Evolutionary conservation across 2,329 filamentous ascomycete species (phyloP).

Genomic region (Stagonosporopsis chrysanthemi): DNA sequence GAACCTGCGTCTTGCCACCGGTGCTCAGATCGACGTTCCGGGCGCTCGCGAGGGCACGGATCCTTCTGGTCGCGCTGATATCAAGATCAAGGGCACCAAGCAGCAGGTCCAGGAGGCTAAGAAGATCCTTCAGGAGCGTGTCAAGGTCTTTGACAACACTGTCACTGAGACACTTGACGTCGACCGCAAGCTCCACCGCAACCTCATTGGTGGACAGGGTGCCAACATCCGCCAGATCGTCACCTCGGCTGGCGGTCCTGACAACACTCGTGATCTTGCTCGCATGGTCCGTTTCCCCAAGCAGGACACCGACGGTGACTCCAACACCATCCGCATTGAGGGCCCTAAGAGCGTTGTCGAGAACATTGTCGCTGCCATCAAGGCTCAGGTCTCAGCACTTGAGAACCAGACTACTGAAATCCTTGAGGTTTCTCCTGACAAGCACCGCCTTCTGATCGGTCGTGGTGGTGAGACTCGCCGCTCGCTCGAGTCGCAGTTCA

Average conservation of each 20-base stretch:
- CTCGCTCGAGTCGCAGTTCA: slow-evolving; percentile 84
- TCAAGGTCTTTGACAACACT: slow-evolving; percentile 88
- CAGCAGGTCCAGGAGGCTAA: slow-evolving; percentile 89
- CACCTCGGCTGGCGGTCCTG: slow-evolving; percentile 84
- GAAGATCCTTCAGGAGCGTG: slow-evolving; percentile 87
- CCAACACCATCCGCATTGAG: slow-evolving; percentile 84
- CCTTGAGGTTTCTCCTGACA: slow-evolving; percentile 84
- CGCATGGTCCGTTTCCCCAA: slow-evolving; percentile 95
- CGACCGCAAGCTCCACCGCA: slow-evolving; percentile 92
- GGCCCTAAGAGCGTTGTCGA: slow-evolving; percentile 85
- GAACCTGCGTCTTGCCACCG: slow-evolving; percentile 81
- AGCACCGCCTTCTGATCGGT: slow-evolving; percentile 90
- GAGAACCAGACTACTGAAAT: slow-evolving; percentile 81
- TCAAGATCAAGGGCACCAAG: slow-evolving; percentile 92
- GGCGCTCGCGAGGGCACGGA: slow-evolving; percentile 75
- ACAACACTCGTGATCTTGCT: slow-evolving; percentile 81
- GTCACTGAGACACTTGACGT: slow-evolving; percentile 83
- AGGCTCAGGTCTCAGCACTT: slow-evolving; percentile 81
- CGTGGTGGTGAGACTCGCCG: slow-evolving; percentile 88
- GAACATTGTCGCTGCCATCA: slow-evolving; percentile 83
- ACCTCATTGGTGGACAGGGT: slow-evolving; percentile 86
- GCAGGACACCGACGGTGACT: slow-evolving; percentile 80
- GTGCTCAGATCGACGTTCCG: slow-evolving; percentile 91
- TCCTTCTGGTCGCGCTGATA: slow-evolving; percentile 75
- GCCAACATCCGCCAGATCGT: slow-evolving; percentile 87